phyloP scores from a whole-genome alignment of 441 rosid genomes.

The Manihot esculenta region DNA sequence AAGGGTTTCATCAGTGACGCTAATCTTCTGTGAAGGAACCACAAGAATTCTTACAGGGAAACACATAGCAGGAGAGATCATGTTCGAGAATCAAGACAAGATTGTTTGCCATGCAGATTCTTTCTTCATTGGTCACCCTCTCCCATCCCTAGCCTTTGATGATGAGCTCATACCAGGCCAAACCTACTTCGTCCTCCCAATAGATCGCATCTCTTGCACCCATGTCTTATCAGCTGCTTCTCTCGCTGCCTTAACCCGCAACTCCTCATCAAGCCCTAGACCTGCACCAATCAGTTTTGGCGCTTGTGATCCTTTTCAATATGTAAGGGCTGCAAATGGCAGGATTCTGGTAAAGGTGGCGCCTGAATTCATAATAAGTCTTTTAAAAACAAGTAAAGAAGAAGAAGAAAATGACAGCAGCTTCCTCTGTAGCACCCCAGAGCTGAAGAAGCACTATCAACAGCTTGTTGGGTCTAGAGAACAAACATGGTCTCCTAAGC shows the following conservation, averaged over 20 bases:
- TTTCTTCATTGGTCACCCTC: constrained; percentile 78
- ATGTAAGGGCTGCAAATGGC: constrained; percentile 51
- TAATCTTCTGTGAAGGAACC: constrained; percentile 58
- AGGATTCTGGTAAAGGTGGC: constrained; percentile 61
- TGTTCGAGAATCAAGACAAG: constrained; percentile 78
- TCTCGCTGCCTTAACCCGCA: constrained; percentile 51
- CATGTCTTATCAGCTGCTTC: constrained; percentile 51
- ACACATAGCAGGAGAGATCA: constrained; percentile 82
- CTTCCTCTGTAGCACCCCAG: constrained; percentile 81
- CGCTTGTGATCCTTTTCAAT: constrained; percentile 59
- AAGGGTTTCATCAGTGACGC: constrained; percentile 33
- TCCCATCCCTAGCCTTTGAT: constrained; percentile 64
- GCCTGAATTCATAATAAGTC: constrained; percentile 60
- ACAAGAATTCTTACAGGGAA: constrained; percentile 44
- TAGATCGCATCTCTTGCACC: constrained; percentile 52
- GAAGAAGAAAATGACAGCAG: constrained; percentile 19
- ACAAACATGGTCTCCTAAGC: constrained; percentile 83
- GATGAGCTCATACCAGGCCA: constrained; percentile 62
- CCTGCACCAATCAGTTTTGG: constrained; percentile 42
- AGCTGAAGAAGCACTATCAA: constrained; percentile 80
- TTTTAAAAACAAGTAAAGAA: constrained; percentile 33
- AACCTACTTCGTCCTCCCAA: constrained; percentile 78
- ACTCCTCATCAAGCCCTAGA: constrained; percentile 38
- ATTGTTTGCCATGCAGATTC: constrained; percentile 74
- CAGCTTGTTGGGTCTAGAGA: constrained; percentile 67